Conservation (phyloP, 2,329 filamentous ascomycete genomes). For the Escovopsis sp. region DNA sequence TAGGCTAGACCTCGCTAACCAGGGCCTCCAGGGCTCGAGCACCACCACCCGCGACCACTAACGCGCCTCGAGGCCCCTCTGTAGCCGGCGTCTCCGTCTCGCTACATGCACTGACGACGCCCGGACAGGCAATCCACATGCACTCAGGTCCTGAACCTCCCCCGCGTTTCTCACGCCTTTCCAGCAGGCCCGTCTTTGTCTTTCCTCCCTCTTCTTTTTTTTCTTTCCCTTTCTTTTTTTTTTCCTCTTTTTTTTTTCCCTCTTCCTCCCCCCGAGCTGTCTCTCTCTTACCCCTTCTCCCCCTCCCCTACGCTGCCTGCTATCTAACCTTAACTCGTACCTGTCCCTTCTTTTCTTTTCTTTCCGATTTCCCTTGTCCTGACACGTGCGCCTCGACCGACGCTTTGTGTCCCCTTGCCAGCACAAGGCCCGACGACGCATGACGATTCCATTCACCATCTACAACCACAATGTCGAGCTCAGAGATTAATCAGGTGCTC, state of each 20-base stretch:
- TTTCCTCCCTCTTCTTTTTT: background rate
- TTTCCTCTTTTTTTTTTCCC: background rate
- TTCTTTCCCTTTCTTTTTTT: background rate
- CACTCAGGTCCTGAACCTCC: no score
- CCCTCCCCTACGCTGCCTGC: conserved; percentile 1
- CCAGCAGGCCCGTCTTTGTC: background rate
- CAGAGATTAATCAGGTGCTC: conserved; percentile 98
- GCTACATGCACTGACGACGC: no score
- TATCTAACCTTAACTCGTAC: background rate
- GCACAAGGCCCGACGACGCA: conserved; percentile 18
- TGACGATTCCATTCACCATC: conserved; percentile 21
- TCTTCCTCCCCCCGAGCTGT: conserved; percentile 10
- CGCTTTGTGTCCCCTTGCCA: conserved; percentile 10
- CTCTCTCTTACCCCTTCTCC: conserved; percentile 10
- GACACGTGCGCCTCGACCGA: conserved; percentile 17
- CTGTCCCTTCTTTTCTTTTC: background rate
- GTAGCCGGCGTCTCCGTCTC: no score
- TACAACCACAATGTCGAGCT: conserved; percentile 44
- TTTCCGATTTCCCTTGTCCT: conserved; percentile 8
- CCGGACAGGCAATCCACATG: no score
- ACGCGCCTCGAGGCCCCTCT: no score
- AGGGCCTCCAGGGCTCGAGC: no score
- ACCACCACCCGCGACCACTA: no score
- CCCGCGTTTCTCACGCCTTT: no score
- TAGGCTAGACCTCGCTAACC: no score